These are phyloP conservation scores for Begonia peltatifolia DNA, from an alignment of 306 rosid species.

Conservation along the genomic window DNA sequence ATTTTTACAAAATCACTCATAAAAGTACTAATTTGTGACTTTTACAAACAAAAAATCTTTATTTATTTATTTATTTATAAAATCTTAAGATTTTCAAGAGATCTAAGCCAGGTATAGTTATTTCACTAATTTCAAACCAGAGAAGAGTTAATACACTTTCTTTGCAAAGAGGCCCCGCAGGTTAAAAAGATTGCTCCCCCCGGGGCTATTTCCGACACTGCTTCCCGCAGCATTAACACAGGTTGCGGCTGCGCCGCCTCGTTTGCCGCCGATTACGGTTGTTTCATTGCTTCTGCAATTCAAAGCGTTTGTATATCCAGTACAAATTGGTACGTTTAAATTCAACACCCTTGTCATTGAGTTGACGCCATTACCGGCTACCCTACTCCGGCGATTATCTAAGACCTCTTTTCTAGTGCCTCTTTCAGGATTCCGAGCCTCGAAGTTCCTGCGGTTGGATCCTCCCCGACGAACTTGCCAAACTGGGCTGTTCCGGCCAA, in stretches of 20 bases:
- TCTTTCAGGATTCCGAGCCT: no score
- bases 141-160: conserved; percentile 34
- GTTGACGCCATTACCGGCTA: conserved; percentile 10
- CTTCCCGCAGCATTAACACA: no score
- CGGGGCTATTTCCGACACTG: background rate
- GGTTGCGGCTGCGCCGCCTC: no score
- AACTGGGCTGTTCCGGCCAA: conserved; percentile 90
- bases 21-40: no score
- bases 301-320: conserved; percentile 51
- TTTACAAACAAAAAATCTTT: no score
- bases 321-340: conserved; percentile 78
- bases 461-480: conserved; percentile 68
- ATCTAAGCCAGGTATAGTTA: no score
- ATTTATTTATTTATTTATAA: no score
- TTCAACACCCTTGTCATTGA: conserved; percentile 44
- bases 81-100: no score
- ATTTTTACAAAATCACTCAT: no score
- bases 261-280: conserved; percentile 3
- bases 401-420: conserved; percentile 19
- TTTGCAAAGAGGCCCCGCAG: conserved; percentile 65
- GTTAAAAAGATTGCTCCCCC: conserved; percentile 44
- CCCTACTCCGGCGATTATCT: conserved; percentile 17
- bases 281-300: conserved; percentile 57
- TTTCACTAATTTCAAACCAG: no score
- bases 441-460: conserved; percentile 17